phyloP scores from a whole-genome alignment of 352 stramenopile genomes.

The Phytophthora pluvialis region DNA sequence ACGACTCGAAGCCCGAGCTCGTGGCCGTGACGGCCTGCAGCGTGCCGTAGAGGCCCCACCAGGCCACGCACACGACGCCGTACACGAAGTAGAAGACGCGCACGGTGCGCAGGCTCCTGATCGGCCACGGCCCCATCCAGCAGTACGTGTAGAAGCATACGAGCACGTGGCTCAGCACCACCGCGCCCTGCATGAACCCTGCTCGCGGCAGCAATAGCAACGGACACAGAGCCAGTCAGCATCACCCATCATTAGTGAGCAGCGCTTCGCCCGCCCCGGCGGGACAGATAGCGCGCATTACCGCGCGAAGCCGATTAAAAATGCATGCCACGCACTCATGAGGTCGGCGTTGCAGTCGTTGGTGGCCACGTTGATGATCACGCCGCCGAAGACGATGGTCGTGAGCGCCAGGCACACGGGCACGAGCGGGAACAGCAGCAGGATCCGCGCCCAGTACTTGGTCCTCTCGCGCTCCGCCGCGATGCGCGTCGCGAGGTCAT shows the following conservation, averaged over 20 bases:
- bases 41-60: constrained; percentile 75
- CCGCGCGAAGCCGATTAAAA: not conserved
- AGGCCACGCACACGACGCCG: constrained; percentile 60
- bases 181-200: constrained; percentile 73
- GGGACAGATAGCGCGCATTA: not conserved
- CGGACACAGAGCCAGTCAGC: constrained; percentile 8
- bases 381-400: constrained; percentile 67
- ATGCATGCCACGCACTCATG: constrained; percentile 49
- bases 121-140: constrained; percentile 68
- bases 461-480: constrained; percentile 63
- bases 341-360: constrained; percentile 74
- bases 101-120: constrained; percentile 61
- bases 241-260: constrained; percentile 12
- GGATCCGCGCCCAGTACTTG: constrained; percentile 73
- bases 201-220: constrained; percentile 1
- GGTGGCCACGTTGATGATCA: constrained; percentile 73
- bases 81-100: constrained; percentile 72
- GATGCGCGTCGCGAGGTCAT: constrained; percentile 63
- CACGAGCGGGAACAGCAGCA: constrained; percentile 71
- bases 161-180: constrained; percentile 69
- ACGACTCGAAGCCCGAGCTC: constrained; percentile 70
- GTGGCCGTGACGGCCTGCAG: constrained; percentile 63
- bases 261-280: constrained; percentile 2
- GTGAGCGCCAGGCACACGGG: constrained; percentile 62
- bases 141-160: constrained; percentile 77